Base-by-base conservation (phyloP, 116 monocot species). In the Posidonia oceanica region DNA sequence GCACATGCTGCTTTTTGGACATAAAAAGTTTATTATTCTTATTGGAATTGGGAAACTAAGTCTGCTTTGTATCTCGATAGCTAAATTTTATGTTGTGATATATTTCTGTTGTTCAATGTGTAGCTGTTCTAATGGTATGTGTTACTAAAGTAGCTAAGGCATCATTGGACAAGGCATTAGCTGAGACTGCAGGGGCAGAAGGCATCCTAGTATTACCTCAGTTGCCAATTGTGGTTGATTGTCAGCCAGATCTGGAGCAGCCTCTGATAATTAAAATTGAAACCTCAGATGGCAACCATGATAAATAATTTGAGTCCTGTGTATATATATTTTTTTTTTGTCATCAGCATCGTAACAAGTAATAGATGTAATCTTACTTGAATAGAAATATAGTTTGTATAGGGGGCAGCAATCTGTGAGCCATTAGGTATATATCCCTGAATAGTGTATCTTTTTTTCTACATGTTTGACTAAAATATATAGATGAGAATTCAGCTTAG, bases 61-160 rank as follows among this genome's bases (percentile, higher is more conserved):
- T 42, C 6, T 41, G 4, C 8, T 42, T 42, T 4, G 42, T 42
- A 42, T 42, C 42, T 42, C 42, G 3, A 42, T 8, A 42, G 42
- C 42, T 29, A 29, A 29, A 29, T 1, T 29, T 41, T 3, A 42
- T 63, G 36, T 41, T 18, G 18, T 11, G 15, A 41, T 66, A n/a
- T 66, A 66, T 66, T 6, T 60, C 3, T 60, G 29, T 66, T 42
- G 41, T 40, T 70, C 8, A 52, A 42, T 14, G 63, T 77, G 74
- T 86, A 97, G 96, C 69, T 64, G 65, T 89, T 52, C 78, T 91
- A 15, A 81, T 97, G 79, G 72, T 89, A 7, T 89, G 83, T 23
- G 82, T 97, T 29, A 97, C 89, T 23, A 97, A 78, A 79, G 87
- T 97, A 48, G 96, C 96, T 52, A 97, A 89, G 77, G n/a, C 86